Percentiles rank a stretch among this genome's conserved stretches.
Evolutionary conservation across 2,329 filamentous ascomycete genomes (phyloP).

Genomic region (Neurospora sp.): DNA sequence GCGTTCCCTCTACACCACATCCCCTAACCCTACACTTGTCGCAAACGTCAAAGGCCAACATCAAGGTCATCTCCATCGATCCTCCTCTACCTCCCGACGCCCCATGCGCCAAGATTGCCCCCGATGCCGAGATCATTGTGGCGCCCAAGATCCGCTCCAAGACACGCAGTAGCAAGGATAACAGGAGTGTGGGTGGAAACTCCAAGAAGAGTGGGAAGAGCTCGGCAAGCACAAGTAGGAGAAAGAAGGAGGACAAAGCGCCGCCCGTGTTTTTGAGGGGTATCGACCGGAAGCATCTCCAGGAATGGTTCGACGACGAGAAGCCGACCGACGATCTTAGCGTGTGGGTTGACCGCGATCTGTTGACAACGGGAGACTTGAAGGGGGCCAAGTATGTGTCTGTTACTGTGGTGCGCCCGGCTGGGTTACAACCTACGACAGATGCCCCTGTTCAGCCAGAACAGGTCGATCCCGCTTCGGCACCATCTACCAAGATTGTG

Average conservation of each 20-base stretch:
- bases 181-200: conserved; percentile 68
- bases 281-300: conserved; percentile 59
- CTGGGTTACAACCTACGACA: conserved; percentile 60
- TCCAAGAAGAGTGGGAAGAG: conserved; percentile 73
- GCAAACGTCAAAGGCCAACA: conserved; percentile 89
- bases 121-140: conserved; percentile 93
- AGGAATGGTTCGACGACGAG: conserved; percentile 71
- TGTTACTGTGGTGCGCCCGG: conserved; percentile 80
- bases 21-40: conserved; percentile 87
- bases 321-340: conserved; percentile 49
- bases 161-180: conserved; percentile 58
- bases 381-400: conserved; percentile 67
- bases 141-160: conserved; percentile 83
- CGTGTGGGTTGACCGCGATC: conserved; percentile 78
- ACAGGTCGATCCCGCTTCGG: conserved; percentile 53
- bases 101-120: conserved; percentile 83
- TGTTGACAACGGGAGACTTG: conserved; percentile 61
- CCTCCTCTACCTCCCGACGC: conserved; percentile 59
- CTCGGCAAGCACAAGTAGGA: conserved; percentile 56
- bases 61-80: conserved; percentile 73
- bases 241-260: conserved; percentile 53
- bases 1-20: conserved; percentile 51
- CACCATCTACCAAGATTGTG: conserved; percentile 58
- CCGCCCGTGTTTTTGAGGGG: conserved; percentile 70
- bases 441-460: conserved; percentile 59